Evolutionary conservation across 305 asterid species (phyloP).

Genomic region (Fraxinus albicans): DNA sequence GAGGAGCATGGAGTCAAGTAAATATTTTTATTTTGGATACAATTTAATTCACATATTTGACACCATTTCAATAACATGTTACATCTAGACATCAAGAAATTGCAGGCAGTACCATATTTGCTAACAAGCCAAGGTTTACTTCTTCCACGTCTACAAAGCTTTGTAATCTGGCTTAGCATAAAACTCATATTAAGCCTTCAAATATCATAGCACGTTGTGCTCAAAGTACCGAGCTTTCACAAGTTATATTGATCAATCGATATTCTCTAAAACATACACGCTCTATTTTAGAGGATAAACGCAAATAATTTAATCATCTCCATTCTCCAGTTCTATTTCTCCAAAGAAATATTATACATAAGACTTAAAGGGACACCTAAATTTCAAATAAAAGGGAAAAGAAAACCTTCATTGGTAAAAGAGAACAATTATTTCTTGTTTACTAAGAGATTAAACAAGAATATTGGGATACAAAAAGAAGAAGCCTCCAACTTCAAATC

Average conservation of each 20-base stretch:
- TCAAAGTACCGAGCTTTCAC: neutral
- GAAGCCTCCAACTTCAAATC: neutral
- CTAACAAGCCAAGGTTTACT: neutral
- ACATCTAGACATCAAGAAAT: constrained; percentile 1
- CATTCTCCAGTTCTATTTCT: neutral
- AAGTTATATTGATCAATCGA: neutral
- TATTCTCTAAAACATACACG: neutral
- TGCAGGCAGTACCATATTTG: constrained; percentile 1
- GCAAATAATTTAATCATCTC: neutral
- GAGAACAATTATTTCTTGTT: neutral
- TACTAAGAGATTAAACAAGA: neutral
- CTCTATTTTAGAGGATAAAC: neutral
- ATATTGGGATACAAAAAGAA: neutral
- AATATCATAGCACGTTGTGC: neutral
- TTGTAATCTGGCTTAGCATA: neutral
- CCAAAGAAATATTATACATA: neutral
- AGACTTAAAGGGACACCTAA: neutral
- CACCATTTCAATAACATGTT: neutral
- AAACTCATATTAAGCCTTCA: constrained; percentile 11
- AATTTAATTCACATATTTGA: neutral
- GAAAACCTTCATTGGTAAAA: neutral
- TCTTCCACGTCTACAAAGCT: neutral
- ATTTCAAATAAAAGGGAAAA: neutral
- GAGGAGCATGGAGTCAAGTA: neutral
- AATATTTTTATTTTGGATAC: neutral